phyloP scores from a whole-genome alignment of 805 yeast species.

The Lipomyces yamadae region DNA sequence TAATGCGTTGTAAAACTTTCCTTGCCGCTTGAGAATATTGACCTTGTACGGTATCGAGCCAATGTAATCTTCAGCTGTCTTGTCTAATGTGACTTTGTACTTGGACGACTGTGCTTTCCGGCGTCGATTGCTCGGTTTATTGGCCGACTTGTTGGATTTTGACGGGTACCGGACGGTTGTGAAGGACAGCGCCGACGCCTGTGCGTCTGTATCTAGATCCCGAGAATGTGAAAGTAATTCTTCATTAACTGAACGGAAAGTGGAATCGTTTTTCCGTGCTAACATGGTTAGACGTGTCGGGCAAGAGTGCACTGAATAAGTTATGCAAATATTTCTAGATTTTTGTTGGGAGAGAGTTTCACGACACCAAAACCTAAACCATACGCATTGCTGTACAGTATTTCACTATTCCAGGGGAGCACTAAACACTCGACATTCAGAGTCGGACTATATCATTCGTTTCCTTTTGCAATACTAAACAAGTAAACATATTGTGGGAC shows the following conservation, averaged over 20 bases:
- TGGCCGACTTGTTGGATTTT: not conserved
- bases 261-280: not conserved
- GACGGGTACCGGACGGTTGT: not conserved
- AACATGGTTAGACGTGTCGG: no score
- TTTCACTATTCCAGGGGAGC: no score
- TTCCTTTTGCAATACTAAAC: no score
- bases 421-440: no score
- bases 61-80: conserved; percentile 12
- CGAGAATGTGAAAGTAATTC: not conserved
- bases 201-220: not conserved
- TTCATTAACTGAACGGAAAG: not conserved
- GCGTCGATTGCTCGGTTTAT: conserved; percentile 10
- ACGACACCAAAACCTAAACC: no score
- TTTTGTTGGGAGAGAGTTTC: no score
- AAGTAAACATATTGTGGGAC: no score
- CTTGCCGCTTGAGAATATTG: conserved; percentile 6
- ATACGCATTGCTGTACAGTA: no score
- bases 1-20: conserved; percentile 13
- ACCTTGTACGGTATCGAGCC: conserved; percentile 8
- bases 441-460: no score
- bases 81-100: conserved; percentile 15
- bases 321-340: no score
- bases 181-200: not conserved
- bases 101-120: conserved; percentile 25
- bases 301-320: no score